phyloP scores from a whole-genome alignment of 1,284 basidiomycete species.

The Rhodotorula sp. region DNA sequence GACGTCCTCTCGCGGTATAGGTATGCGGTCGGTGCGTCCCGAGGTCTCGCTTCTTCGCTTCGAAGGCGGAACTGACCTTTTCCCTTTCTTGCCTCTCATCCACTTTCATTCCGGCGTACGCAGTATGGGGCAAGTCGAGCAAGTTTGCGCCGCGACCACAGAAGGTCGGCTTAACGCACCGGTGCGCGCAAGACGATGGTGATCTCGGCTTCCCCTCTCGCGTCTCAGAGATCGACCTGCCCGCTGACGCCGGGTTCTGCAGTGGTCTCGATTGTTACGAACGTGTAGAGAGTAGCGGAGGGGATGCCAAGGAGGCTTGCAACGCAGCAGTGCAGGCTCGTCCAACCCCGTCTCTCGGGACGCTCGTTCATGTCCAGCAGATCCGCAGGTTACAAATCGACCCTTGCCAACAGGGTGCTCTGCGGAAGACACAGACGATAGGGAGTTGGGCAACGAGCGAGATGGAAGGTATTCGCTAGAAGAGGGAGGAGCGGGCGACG shows the following conservation, averaged over 20 bases:
- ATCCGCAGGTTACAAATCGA: too few species aligned
- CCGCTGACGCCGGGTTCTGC: not conserved
- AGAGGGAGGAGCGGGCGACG: too few species aligned
- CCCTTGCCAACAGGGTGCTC: too few species aligned
- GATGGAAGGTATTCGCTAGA: too few species aligned
- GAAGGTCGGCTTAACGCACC: conserved; percentile 79
- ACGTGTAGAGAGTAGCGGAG: conserved; percentile 13
- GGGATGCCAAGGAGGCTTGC: too few species aligned
- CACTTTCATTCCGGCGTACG: too few species aligned
- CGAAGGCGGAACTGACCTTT: conserved; percentile 56
- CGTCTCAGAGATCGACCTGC: conserved; percentile 48
- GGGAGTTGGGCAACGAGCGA: too few species aligned
- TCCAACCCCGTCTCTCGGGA: too few species aligned
- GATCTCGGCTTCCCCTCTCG: not conserved
- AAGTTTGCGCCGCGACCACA: conserved; percentile 75
- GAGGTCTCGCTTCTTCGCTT: not conserved
- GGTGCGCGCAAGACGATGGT: conserved; percentile 86
- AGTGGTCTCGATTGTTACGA: conserved; percentile 33
- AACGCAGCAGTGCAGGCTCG: too few species aligned
- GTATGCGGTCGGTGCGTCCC: conserved; percentile 57
- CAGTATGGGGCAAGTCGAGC: conserved; percentile 41
- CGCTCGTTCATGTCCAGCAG: too few species aligned
- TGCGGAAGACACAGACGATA: too few species aligned
- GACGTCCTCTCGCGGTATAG: not conserved
- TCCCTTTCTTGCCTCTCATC: conserved; percentile 55